Base-by-base conservation (phyloP, 1,284 basidiomycete species). In the Naganishia cerealis region DNA sequence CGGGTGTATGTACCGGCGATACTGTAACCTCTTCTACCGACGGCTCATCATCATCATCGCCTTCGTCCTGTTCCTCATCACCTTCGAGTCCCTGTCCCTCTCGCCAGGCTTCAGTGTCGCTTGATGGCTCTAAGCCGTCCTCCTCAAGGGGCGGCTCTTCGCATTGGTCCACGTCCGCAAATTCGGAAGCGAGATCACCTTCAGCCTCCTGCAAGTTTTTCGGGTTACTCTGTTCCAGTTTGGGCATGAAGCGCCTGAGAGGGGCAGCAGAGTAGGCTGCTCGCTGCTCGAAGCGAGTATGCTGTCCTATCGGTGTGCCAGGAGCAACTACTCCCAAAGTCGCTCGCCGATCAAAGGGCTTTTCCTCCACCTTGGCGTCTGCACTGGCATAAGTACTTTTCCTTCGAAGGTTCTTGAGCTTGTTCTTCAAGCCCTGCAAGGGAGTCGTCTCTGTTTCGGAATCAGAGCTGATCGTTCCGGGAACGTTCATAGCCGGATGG, bases 401-500 rank as follows among this genome's bases (percentile, higher is more conserved):
- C 24, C 63, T 43, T 2, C 63, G 63, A 4, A 66, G 21, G 18
- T 66, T 54, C 26, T 56, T 57, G 6, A 66, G 42, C 36, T 66
- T 66, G 42, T 66, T 66, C 46, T 57, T 66, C 29, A 66, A 24
- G 21, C 54, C 55, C 36, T 57, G 63, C 42, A 66, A 21, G 9
- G 63, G 63, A 3, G 63, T 66, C 7, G 61, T 29, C n/a, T 42
- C 50, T 18, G 40, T 42, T 46, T 63, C 61, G 24, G 53, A 10
- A 39, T 33, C 48, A 1, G 61, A 40, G 15, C 50, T 42, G 16
- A 54, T 38, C 13, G 39, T 40, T 15, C 26, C 29, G 50, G 61
- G 53, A 24, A 63, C 61, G n/a, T 50, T 24, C 63, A 66, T 56
- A 26, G 63, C 63, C 16, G 63, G 63, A 48, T 66, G 63, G 10